A percentile compares a stretch with the other conserved stretches of the same genome.
These are phyloP conservation scores for Russula virescens DNA, from an alignment of 768 basidiomycete species.

Conservation along the genomic window DNA sequence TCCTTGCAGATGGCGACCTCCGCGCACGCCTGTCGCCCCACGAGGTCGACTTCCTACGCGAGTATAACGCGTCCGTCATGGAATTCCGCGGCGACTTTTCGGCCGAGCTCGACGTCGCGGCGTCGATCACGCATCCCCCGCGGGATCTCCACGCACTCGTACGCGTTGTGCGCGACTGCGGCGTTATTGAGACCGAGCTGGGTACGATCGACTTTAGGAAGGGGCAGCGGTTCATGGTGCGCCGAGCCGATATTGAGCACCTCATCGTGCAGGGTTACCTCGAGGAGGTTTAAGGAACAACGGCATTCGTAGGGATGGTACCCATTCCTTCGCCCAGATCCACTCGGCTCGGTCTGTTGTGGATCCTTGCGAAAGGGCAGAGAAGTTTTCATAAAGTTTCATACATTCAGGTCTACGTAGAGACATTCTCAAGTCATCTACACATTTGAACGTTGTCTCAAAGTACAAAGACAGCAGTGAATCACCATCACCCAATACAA, in stretches of 20 bases:
- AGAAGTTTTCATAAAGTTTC: too few species aligned
- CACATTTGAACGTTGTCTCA: too few species aligned
- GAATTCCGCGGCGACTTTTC: conserved; percentile 81
- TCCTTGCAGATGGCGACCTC: conserved; percentile 62
- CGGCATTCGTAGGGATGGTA: too few species aligned
- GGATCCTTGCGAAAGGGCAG: too few species aligned
- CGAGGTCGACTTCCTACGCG: conserved; percentile 78
- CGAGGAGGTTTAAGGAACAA: conserved; percentile 61
- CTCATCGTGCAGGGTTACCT: conserved; percentile 91
- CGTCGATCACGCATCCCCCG: conserved; percentile 75
- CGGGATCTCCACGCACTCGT: conserved; percentile 88
- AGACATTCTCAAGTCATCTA: too few species aligned
- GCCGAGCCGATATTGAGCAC: conserved; percentile 86
- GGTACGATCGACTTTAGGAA: conserved; percentile 88
- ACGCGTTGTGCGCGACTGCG: conserved; percentile 82
- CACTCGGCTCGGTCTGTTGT: not conserved
- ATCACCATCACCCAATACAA: too few species aligned
- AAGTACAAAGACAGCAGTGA: too few species aligned
- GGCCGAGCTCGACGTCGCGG: conserved; percentile 82
- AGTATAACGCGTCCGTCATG: conserved; percentile 76
- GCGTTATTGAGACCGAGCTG: conserved; percentile 85
- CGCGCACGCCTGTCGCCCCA: conserved; percentile 71
- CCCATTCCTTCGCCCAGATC: not conserved
- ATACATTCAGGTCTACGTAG: too few species aligned
- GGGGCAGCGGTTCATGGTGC: conserved; percentile 85